Base-by-base conservation (phyloP, 768 basidiomycete genomes). In the Pisolithus orientalis region DNA sequence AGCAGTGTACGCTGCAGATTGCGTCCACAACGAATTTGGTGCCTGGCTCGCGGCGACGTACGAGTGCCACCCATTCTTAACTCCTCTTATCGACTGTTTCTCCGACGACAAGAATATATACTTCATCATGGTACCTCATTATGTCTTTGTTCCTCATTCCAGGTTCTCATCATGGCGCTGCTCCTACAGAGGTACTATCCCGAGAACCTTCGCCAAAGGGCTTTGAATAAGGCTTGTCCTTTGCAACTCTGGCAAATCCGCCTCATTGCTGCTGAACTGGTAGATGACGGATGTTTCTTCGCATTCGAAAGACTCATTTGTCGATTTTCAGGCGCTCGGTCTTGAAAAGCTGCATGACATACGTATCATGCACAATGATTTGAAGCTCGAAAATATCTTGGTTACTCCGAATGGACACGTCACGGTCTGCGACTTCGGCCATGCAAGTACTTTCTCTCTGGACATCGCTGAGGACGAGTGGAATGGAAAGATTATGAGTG, bases 351-450 rank as follows among this genome's bases (percentile, higher is more conserved):
- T 59, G 10, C 56, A 59, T 37, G 39, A 42, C 10, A 17, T 51
- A 24, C 63, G 67, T 9, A 61, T 80, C 44, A 66, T 75, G 9
- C 78, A 80, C 64, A 65, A 75, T 21, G 79, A 80, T 58, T 55
- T 80, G 56, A 80, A 80, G 64, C 63, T 76, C 32, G 79, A 80
- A 58, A 80, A 80, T 56, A 69, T 80, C 44, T 60, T 80, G 28
- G 63, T 75, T 32, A 71, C 72, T 48, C 50, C 56, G 5, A 42
- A 37, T 21, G 58, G 58, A 17, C 58, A 59, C 16, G 28, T 58
- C 46, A 39, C 44, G n/a, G 5, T 59, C 24, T 54, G 45, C 29
- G 58, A 59, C 39, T 59, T 58, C 42, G 58, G 58, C 17, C 55
- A 65, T 28, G 53, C 59, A 3, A 28, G 42, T 16, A 48, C 53